Percentiles rank a stretch among this genome's conserved stretches.
These are phyloP conservation scores for Globisporangium radiosum DNA, from an alignment of 352 stramenopile species.

Conservation along the genomic window DNA sequence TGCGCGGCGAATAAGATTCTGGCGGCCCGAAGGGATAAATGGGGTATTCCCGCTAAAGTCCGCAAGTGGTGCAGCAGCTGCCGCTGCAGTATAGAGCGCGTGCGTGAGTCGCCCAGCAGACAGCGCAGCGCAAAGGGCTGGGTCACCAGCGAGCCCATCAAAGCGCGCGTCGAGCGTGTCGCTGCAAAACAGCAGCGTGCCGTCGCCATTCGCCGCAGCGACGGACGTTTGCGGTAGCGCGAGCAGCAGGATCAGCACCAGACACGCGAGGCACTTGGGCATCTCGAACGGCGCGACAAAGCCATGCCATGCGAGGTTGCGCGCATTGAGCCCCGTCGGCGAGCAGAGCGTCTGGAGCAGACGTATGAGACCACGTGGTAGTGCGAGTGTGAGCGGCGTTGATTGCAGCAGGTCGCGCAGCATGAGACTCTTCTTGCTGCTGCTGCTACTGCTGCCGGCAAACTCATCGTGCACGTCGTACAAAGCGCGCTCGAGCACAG, in stretches of 20 bases:
- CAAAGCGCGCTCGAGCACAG: conserved; percentile 50
- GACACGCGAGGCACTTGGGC: conserved; percentile 45
- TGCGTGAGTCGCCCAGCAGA: no score
- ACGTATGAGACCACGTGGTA: conserved; percentile 33
- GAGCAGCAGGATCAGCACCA: conserved; percentile 42
- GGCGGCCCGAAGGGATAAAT: conserved; percentile 30
- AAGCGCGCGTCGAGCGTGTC: conserved; percentile 11
- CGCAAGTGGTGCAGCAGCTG: no score
- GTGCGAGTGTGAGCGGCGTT: conserved; percentile 17
- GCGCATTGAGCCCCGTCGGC: conserved; percentile 51
- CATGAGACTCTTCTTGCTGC: conserved; percentile 62
- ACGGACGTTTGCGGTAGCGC: conserved; percentile 19
- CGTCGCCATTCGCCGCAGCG: background rate
- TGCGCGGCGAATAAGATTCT: conserved; percentile 25
- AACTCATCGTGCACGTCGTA: conserved; percentile 45
- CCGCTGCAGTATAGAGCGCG: no score
- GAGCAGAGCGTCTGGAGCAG: conserved; percentile 52
- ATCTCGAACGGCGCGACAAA: conserved; percentile 49
- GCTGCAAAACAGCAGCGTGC: conserved; percentile 22
- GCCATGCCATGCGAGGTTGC: conserved; percentile 69
- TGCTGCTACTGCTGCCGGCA: conserved; percentile 8
- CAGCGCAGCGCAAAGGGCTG: no score
- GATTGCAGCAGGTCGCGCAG: conserved; percentile 55
- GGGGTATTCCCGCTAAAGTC: no score
- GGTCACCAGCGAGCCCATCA: no score